A percentile compares a stretch with the other conserved stretches of the same genome.
Conservation (phyloP, 106 monocot species). For the Acanthochlamys bracteata region DNA sequence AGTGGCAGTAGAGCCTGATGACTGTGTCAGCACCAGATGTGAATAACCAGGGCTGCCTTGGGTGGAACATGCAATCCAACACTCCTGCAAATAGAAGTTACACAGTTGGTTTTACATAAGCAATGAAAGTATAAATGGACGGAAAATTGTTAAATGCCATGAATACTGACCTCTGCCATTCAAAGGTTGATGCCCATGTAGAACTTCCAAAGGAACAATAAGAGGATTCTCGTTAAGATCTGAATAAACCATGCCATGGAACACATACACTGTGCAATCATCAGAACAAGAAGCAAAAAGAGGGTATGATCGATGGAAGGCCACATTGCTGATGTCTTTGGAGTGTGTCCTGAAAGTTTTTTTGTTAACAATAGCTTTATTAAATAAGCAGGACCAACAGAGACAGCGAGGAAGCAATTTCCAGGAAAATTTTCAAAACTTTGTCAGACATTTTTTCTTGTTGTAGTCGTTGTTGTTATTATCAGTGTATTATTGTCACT, state of each 20-base stretch:
- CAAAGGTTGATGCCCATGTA: slow-evolving; percentile 56
- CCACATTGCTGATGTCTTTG: slow-evolving; percentile 88
- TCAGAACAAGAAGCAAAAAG: slow-evolving; percentile 91
- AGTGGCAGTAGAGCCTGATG: slow-evolving; percentile 84
- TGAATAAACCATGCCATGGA: slow-evolving; percentile 93
- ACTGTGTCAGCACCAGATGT: slow-evolving; percentile 89
- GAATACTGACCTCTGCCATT: slow-evolving; percentile 44
- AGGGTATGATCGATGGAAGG: slow-evolving; percentile 84
- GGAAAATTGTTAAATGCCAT: not conserved
- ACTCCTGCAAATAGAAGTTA: slow-evolving; percentile 47
- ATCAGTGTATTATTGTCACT: too few relatives aligned
- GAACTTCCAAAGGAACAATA: slow-evolving; percentile 95
- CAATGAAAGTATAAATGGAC: not conserved
- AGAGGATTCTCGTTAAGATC: slow-evolving; percentile 97
- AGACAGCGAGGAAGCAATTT: too few relatives aligned
- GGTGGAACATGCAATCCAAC: slow-evolving; percentile 88
- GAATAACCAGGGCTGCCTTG: slow-evolving; percentile 90
- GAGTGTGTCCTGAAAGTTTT: slow-evolving; percentile 46
- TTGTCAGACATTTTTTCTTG: too few relatives aligned
- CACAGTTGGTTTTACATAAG: not conserved
- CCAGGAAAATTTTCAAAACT: too few relatives aligned
- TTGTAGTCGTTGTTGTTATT: too few relatives aligned
- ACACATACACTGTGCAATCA: slow-evolving; percentile 81
- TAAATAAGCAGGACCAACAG: not conserved
- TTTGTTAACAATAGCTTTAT: not conserved